Evolutionary conservation across 1,284 basidiomycete species (phyloP).

Genomic region (Heterobasidion parviporum): DNA sequence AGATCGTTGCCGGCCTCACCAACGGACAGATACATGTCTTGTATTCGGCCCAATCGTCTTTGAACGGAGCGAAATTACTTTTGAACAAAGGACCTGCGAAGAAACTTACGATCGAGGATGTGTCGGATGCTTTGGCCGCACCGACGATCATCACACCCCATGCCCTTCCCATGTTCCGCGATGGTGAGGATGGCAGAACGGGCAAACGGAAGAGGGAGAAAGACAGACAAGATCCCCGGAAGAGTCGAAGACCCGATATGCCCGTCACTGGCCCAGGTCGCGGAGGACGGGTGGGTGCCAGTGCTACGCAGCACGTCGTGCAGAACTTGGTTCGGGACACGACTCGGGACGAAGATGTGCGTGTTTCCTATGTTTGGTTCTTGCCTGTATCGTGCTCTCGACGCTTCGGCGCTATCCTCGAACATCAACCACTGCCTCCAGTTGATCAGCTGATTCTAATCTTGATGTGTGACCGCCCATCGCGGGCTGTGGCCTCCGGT

Average conservation of each 20-base stretch:
- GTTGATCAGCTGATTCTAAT: constrained; percentile 4
- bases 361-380: constrained; percentile 28
- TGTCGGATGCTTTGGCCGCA: constrained; percentile 75
- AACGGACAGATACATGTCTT: constrained; percentile 83
- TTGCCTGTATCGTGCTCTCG: constrained; percentile 7
- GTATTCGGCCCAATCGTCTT: constrained; percentile 82
- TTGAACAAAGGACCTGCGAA: constrained; percentile 69
- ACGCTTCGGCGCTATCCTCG: background rate
- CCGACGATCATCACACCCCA: constrained; percentile 87
- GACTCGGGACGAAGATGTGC: constrained; percentile 86
- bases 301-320: constrained; percentile 91
- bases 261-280: constrained; percentile 88
- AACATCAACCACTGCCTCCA: background rate
- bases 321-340: constrained; percentile 88
- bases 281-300: constrained; percentile 91
- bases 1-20: constrained; percentile 85
- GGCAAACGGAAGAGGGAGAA: constrained; percentile 84
- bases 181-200: constrained; percentile 65
- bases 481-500: background rate
- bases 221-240: constrained; percentile 80
- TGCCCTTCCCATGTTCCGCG: constrained; percentile 82
- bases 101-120: constrained; percentile 72
- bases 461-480: background rate
- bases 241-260: constrained; percentile 85
- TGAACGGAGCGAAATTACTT: constrained; percentile 87